Evolutionary conservation across 768 basidiomycete genomes (phyloP).

Genomic region (Leccinum longicurvipes): DNA sequence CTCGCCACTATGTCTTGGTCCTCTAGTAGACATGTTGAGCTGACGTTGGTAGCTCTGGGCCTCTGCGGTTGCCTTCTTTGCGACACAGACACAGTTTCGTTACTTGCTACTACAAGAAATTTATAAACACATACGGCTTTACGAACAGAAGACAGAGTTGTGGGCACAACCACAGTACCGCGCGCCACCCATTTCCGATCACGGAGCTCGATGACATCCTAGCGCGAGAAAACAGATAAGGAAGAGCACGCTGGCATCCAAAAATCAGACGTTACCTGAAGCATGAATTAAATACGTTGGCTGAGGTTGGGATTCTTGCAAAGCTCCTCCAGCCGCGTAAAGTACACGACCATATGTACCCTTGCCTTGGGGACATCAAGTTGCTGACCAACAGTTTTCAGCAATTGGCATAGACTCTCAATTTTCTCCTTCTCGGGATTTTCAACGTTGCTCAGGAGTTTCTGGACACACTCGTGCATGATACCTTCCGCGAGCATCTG

Average conservation of each 20-base stretch:
- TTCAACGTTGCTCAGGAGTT: slow-evolving; percentile 86
- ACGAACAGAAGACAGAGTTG: slow-evolving; percentile 87
- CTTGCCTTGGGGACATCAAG: slow-evolving; percentile 81
- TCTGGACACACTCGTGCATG: slow-evolving; percentile 98
- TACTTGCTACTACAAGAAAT: not conserved
- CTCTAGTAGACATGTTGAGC: slow-evolving; percentile 82
- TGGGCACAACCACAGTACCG: slow-evolving; percentile 69
- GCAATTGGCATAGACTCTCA: slow-evolving; percentile 89
- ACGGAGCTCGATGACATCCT: slow-evolving; percentile 92
- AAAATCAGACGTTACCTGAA: slow-evolving; percentile 60
- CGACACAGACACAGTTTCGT: slow-evolving; percentile 48
- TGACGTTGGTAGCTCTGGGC: slow-evolving; percentile 59
- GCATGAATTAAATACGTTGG: slow-evolving; percentile 94
- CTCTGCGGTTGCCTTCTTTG: slow-evolving; percentile 66
- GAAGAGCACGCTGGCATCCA: not conserved
- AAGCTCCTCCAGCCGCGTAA: slow-evolving; percentile 83
- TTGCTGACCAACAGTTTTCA: slow-evolving; percentile 81
- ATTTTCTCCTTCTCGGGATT: slow-evolving; percentile 98
- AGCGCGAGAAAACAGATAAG: not conserved
- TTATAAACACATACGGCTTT: slow-evolving; percentile 57
- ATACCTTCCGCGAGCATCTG: slow-evolving; percentile 97
- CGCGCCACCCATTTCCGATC: slow-evolving; percentile 77
- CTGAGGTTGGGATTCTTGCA: slow-evolving; percentile 69
- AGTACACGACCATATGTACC: slow-evolving; percentile 90
- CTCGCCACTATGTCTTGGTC: slow-evolving; percentile 82